Base-by-base conservation (phyloP, 2,329 filamentous ascomycete genomes). In the Botryotinia calthae region DNA sequence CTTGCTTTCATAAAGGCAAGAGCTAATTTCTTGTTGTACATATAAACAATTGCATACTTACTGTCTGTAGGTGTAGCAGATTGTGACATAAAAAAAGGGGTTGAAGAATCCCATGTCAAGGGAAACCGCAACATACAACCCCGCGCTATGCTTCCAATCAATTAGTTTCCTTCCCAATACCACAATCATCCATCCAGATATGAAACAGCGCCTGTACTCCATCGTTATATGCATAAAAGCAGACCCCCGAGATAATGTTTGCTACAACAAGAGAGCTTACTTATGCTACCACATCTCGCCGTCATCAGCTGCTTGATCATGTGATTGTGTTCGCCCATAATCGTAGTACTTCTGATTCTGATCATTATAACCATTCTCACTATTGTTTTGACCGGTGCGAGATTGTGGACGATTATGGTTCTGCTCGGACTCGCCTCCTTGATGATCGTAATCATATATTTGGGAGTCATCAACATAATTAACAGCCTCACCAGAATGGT, bases 401-500 rank as follows among this genome's bases (percentile, higher is more conserved):
- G 81, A 81, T 71, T 81, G 77, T 22, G 80, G 80, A 25, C 80
- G 78, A 56, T 76, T 76, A 7, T 78, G 77, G 34, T 75, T 72
- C 59, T 79, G 76, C 4, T 72, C 73, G 58, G 73, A 72, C 56
- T 74, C 79, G 76, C 83, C 82, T 74, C 84, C 82, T 68, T 79
- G 79, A 72, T 82, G 79, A 65, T 85, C 84, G 77, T 86, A 85
- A 75, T 85, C 85, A 77, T 86, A 87, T 78, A 84, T 85, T 74
- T 86, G 84, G 71, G 84, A 82, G 74, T 87, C 85, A 72, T 86
- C 85, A 70, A 85, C 80, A 77, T 83, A 83, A 72, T 76, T 82
- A 62, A 82, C 81, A 73, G 80, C 82, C 72, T 85, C 84, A 42
- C 78, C 72, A 48, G 70, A 46, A 28, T 59, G 70, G 37, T 80